Conservation (phyloP, 2,329 filamentous ascomycete species). For the Cladosporium phlei region DNA sequence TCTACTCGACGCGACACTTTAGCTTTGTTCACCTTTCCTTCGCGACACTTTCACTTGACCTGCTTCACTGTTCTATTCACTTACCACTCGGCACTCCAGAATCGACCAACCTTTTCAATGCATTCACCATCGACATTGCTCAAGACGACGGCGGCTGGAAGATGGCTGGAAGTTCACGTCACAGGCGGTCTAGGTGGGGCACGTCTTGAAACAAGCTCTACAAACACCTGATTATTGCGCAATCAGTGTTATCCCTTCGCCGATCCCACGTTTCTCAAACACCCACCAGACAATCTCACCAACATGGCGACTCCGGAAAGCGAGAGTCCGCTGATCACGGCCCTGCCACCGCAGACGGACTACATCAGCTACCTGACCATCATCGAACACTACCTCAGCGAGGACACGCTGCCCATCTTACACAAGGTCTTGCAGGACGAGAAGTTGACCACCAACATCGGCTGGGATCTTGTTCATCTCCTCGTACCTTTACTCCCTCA, state of each 20-base stretch:
- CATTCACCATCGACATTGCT: too few species aligned
- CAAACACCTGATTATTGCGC: background rate
- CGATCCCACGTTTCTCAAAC: background rate
- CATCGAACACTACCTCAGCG: slow-evolving; percentile 66
- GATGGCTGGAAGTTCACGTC: too few species aligned
- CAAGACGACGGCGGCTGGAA: too few species aligned
- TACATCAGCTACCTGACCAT: slow-evolving; percentile 74
- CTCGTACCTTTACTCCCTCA: slow-evolving; percentile 61
- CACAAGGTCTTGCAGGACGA: slow-evolving; percentile 65
- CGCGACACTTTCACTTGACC: too few species aligned
- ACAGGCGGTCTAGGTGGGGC: too few species aligned
- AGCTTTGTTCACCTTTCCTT: too few species aligned
- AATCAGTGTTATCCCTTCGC: background rate
- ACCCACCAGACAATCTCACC: background rate
- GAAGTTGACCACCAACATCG: slow-evolving; percentile 68
- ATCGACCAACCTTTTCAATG: too few species aligned
- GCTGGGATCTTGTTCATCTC: slow-evolving; percentile 77
- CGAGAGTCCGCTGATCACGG: slow-evolving; percentile 51
- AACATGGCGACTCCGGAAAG: slow-evolving; percentile 21
- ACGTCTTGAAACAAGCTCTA: slow-evolving; percentile 5
- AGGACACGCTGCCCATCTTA: slow-evolving; percentile 62
- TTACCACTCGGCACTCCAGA: too few species aligned
- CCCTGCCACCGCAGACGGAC: slow-evolving; percentile 60
- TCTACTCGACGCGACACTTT: too few species aligned
- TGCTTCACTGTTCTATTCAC: too few species aligned